Percentiles rank a stretch among this genome's conserved stretches.
These are phyloP conservation scores for Calonectria montana DNA, from an alignment of 2,329 filamentous ascomycete species.

Conservation along the genomic window DNA sequence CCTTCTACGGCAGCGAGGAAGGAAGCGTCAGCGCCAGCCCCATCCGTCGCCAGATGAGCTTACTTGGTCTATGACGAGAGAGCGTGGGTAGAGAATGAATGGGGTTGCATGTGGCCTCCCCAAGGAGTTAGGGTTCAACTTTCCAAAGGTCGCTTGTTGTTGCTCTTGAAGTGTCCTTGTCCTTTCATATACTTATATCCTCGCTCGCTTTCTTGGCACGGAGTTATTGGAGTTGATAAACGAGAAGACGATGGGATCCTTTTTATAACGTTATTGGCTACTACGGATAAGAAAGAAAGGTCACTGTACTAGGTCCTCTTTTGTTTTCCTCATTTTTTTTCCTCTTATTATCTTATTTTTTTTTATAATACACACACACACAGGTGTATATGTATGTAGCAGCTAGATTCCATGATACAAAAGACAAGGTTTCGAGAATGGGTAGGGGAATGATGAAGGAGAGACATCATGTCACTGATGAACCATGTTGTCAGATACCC, in stretches of 20 bases:
- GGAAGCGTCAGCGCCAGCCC: constrained; percentile 76
- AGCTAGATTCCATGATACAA: constrained; percentile 18
- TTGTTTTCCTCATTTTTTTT: neutral
- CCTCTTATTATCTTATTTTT: neutral
- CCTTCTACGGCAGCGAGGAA: constrained; percentile 78
- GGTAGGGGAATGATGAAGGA: neutral
- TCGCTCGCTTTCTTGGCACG: constrained; percentile 25
- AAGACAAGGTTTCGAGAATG: neutral
- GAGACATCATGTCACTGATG: neutral
- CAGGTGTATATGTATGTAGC: constrained; percentile 10
- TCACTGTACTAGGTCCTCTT: neutral
- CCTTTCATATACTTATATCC: neutral
- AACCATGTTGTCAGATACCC: neutral
- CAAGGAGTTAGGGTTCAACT: neutral
- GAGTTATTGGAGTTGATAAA: constrained; percentile 36
- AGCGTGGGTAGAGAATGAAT: neutral
- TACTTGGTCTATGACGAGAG: constrained; percentile 62
- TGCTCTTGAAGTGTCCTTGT: constrained; percentile 15
- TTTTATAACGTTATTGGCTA: neutral
- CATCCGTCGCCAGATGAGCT: constrained; percentile 78
- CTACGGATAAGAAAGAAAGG: neutral
- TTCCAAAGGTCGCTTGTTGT: neutral
- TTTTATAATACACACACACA: neutral
- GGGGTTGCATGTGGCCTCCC: neutral
- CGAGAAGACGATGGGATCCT: constrained; percentile 6